Base-by-base conservation (phyloP, 768 basidiomycete species). In the Panaeolus papilionaceus region DNA sequence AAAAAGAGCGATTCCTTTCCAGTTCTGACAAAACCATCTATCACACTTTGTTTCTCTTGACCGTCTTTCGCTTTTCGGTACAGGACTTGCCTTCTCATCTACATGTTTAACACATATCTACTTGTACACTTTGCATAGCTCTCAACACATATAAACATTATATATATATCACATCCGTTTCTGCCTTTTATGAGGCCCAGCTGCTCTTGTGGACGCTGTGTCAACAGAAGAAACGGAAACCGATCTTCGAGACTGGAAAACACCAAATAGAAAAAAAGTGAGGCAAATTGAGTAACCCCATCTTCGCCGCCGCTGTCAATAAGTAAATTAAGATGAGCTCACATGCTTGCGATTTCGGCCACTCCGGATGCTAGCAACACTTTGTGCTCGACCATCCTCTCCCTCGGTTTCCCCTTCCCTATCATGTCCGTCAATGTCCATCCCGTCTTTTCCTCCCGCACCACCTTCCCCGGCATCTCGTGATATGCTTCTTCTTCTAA, bases 171-270 rank as follows among this genome's bases (percentile, higher is more conserved):
- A 89, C 44, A 74, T 79, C 58, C 87, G 84, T 72, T 88, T 88
- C 72, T 87, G 88, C 64, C 89, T 81, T 74, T 89, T 90, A 7
- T 33, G 54, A 23, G 78, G 85, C 10, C 82, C 84, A 44, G 54
- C 54, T 58, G 84, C 79, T 66, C 73, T 73, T 16, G 86, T 86
- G 40, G 81, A 85, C 37, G 85, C 81, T 18, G 92, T 92, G 70
- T 93, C 92, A 20, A 91, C 88, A 3, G 92, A 94, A 14, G 92
- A 92, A 49, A 88, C 83, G 1, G 92, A 93, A 80, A 91, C 78
- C 3, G 92, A 92, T 38, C 92, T 85, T 49, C 88, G 86, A 16
- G 81, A 74, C 87, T 87, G 69, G 14, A 51, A 61, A 18, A 64
- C 42, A 65, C 38, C 11, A 61, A 44, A 49, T 64, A 23, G 4